A percentile compares a stretch with the other conserved stretches of the same genome.
Conservation (phyloP, 2,329 filamentous ascomycete species). For the Trichoderma cornu-damae region DNA sequence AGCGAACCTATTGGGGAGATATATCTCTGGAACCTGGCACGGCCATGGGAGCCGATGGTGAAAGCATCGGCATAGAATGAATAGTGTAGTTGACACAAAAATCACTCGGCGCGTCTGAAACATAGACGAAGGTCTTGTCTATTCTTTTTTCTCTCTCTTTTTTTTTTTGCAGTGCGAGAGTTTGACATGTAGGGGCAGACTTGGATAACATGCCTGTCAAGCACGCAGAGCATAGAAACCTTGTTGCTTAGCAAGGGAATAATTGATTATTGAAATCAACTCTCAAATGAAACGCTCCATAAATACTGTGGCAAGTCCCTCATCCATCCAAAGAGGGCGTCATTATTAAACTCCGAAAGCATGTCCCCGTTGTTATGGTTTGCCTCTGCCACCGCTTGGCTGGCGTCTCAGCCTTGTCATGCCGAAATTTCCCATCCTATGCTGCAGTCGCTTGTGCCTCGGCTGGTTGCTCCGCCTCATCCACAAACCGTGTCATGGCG, state of each 20-base stretch:
- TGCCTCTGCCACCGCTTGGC: neutral
- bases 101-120: neutral
- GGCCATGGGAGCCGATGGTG: conserved; percentile 42
- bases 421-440: conserved; percentile 24
- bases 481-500: conserved; percentile 52
- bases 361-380: neutral
- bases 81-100: neutral
- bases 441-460: conserved; percentile 17
- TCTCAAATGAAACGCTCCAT: conserved; percentile 16
- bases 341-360: conserved; percentile 15
- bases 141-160: neutral
- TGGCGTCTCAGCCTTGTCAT: neutral
- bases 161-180: neutral
- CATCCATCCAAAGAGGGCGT: conserved; percentile 10
- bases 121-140: too few relatives aligned
- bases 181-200: neutral
- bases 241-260: neutral
- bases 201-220: neutral
- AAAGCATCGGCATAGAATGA: conserved; percentile 32
- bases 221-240: neutral
- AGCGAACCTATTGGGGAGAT: conserved; percentile 33
- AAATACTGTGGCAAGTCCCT: conserved; percentile 15
- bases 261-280: neutral
- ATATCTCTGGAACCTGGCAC: conserved; percentile 39
- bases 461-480: conserved; percentile 37